These are phyloP conservation scores for Dissophora ornata DNA, from an alignment of 192 early-diverging fungal genomes.

Conservation along the genomic window DNA sequence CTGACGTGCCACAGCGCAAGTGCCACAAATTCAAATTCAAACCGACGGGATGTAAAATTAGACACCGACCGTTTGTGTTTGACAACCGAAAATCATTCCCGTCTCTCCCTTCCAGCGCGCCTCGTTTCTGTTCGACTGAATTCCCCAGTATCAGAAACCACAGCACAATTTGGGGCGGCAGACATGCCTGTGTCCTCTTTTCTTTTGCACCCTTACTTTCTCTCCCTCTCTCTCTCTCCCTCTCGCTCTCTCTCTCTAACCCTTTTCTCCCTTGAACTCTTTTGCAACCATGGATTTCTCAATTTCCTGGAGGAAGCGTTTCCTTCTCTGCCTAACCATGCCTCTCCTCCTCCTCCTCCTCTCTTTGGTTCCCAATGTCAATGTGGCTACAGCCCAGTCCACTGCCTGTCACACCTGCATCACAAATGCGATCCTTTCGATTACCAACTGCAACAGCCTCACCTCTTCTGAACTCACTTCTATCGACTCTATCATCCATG, in stretches of 20 bases:
- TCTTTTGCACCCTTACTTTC: background rate
- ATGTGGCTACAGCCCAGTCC: slow-evolving; percentile 16
- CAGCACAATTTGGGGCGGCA: too few species aligned
- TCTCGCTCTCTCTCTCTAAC: background rate
- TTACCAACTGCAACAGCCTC: slow-evolving; percentile 12
- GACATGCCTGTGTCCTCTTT: too few species aligned
- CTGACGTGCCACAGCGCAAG: too few species aligned
- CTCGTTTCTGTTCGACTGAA: too few species aligned
- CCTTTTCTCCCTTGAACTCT: background rate
- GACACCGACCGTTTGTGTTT: too few species aligned
- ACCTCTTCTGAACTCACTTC: background rate
- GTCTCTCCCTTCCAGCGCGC: too few species aligned
- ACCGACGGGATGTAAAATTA: too few species aligned
- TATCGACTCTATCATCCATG: slow-evolving; percentile 18
- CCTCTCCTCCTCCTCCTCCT: slow-evolving; percentile 1
- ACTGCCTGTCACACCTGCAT: slow-evolving; percentile 26
- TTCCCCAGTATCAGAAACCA: too few species aligned
- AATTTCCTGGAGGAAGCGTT: background rate
- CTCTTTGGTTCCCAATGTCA: background rate
- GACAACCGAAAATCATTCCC: too few species aligned
- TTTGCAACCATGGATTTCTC: background rate
- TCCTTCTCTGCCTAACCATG: too few species aligned
- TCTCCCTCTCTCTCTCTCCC: background rate
- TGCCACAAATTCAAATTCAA: too few species aligned
- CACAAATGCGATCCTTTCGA: slow-evolving; percentile 3